A percentile compares a stretch with the other conserved stretches of the same genome.
phyloP scores from a whole-genome alignment of 768 basidiomycete species.

The Termitomyces sp. region DNA sequence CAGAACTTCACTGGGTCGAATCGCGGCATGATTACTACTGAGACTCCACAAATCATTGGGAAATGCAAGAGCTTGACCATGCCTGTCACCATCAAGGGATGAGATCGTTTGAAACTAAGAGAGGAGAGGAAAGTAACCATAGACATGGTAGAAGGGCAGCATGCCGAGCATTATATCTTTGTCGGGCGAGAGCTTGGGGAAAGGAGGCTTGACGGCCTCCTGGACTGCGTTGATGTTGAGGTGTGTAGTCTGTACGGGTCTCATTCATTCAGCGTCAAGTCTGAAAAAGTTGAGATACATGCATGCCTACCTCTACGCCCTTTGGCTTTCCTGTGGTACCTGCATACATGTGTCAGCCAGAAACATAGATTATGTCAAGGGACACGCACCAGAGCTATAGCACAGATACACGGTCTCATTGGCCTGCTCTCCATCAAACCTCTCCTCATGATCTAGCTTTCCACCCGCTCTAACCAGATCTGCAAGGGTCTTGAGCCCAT shows the following conservation, averaged over 20 bases:
- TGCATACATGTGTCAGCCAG: slow-evolving; percentile 17
- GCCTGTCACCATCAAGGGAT: slow-evolving; percentile 28
- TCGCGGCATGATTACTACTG: slow-evolving; percentile 53
- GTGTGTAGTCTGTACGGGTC: slow-evolving; percentile 47
- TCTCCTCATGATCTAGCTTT: slow-evolving; percentile 43
- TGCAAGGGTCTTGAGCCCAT: slow-evolving; percentile 14
- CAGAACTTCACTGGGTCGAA: slow-evolving; percentile 74
- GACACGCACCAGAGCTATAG: slow-evolving; percentile 39
- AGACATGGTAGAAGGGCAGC: slow-evolving; percentile 53
- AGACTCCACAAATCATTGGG: slow-evolving; percentile 43
- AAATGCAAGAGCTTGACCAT: slow-evolving; percentile 58
- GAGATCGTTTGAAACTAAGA: background rate
- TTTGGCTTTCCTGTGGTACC: slow-evolving; percentile 82
- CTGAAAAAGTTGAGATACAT: background rate
- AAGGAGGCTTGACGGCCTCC: slow-evolving; percentile 39
- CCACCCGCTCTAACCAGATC: slow-evolving; percentile 37
- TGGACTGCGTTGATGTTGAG: slow-evolving; percentile 60
- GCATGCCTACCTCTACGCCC: slow-evolving; percentile 41
- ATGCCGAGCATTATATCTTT: slow-evolving; percentile 55
- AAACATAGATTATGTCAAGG: background rate
- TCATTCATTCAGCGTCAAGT: background rate
- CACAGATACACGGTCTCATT: slow-evolving; percentile 62
- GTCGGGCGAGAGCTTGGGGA: slow-evolving; percentile 31
- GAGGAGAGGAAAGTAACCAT: slow-evolving; percentile 19
- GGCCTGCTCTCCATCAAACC: slow-evolving; percentile 43